Evolutionary conservation across 2,329 filamentous ascomycete genomes (phyloP).

Genomic region (Fusarium chaquense): DNA sequence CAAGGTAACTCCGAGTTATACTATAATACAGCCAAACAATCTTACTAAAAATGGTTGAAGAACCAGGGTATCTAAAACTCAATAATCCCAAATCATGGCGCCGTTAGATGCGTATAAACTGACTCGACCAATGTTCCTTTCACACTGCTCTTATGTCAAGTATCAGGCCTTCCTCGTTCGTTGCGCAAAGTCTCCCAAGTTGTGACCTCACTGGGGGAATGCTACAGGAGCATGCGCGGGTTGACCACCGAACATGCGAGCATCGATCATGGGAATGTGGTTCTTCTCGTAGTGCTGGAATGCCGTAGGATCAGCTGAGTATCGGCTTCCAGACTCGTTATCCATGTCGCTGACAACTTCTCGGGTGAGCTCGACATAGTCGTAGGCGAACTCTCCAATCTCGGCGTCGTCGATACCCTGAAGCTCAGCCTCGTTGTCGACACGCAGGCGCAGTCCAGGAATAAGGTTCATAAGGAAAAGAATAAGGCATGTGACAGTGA

Average conservation of each 20-base stretch:
- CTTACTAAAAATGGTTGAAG: conserved; percentile 12
- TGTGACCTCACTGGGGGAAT: conserved; percentile 39
- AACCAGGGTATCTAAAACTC: conserved; percentile 48
- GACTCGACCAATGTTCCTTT: conserved; percentile 15
- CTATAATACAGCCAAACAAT: conserved; percentile 35
- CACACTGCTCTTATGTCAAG: background rate
- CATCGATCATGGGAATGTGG: conserved; percentile 62
- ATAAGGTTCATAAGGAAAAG: conserved; percentile 84
- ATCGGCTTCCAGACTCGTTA: conserved; percentile 58
- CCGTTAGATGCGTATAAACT: conserved; percentile 41
- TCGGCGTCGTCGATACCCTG: conserved; percentile 90
- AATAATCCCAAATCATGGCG: conserved; percentile 40
- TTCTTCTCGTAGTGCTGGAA: conserved; percentile 63
- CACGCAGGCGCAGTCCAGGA: conserved; percentile 80
- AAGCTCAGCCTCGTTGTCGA: conserved; percentile 81
- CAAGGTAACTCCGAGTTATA: conserved; percentile 26
- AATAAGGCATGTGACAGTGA: conserved; percentile 81
- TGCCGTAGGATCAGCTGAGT: conserved; percentile 55
- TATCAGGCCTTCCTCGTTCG: background rate
- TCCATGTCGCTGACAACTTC: conserved; percentile 63
- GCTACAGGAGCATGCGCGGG: conserved; percentile 41
- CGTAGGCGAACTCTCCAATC: conserved; percentile 95
- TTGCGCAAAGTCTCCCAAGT: background rate
- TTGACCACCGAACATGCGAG: conserved; percentile 55
- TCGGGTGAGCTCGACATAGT: conserved; percentile 86